A percentile compares a stretch with the other conserved stretches of the same genome.
Evolutionary conservation across 2,329 filamentous ascomycete genomes (phyloP).

Genomic region (Emmonsiellopsis sp.): DNA sequence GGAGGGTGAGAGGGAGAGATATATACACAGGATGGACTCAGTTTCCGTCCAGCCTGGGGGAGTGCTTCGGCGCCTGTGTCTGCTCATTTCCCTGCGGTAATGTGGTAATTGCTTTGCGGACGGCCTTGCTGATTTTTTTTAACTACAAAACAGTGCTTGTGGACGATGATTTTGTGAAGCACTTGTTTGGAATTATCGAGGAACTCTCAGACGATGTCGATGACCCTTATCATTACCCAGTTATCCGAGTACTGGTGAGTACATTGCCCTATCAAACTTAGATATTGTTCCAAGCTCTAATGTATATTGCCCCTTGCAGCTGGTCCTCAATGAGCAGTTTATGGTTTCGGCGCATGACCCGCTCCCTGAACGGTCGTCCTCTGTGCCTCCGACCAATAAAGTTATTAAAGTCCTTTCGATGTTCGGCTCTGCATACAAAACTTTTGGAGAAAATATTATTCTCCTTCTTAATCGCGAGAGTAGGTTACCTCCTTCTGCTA

Average conservation of each 20-base stretch:
- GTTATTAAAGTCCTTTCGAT: slow-evolving; percentile 85
- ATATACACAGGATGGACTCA: not conserved
- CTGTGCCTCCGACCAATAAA: slow-evolving; percentile 67
- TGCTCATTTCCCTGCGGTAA: too few relatives aligned
- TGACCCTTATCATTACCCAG: slow-evolving; percentile 91
- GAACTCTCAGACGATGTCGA: slow-evolving; percentile 74
- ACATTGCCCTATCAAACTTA: slow-evolving; percentile 21
- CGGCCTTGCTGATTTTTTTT: not conserved
- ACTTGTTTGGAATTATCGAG: slow-evolving; percentile 82
- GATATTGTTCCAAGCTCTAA: not conserved
- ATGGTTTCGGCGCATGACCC: slow-evolving; percentile 65
- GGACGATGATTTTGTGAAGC: slow-evolving; percentile 69
- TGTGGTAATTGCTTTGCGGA: not conserved
- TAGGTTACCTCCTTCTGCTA: slow-evolving; percentile 15
- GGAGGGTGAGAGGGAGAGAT: not conserved
- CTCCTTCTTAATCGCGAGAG: slow-evolving; percentile 86
- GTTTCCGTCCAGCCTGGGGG: too few relatives aligned
- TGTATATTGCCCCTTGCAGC: slow-evolving; percentile 37
- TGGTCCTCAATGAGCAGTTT: slow-evolving; percentile 96
- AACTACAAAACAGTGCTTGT: slow-evolving; percentile 19
- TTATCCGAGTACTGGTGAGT: slow-evolving; percentile 80
- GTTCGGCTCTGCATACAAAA: slow-evolving; percentile 73
- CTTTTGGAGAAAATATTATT: slow-evolving; percentile 96
- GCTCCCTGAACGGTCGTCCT: slow-evolving; percentile 23
- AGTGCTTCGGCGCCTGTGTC: not conserved